These are phyloP conservation scores for Brettanomyces bruxellensis DNA, from an alignment of 805 yeast species.

Conservation along the genomic window DNA sequence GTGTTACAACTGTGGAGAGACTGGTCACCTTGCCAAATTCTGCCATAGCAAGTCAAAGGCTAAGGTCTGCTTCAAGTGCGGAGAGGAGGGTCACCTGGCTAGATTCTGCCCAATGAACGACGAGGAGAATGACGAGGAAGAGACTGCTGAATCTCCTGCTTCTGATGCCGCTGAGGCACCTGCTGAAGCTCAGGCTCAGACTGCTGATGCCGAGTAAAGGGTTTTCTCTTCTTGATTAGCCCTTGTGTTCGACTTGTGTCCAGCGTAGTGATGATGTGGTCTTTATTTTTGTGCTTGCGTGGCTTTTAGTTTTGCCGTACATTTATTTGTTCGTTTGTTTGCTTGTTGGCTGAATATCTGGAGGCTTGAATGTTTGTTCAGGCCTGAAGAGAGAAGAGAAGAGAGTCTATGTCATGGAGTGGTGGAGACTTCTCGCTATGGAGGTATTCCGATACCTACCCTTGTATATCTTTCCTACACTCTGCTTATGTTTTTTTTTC, in stretches of 20 bases:
- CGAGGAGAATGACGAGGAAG: constrained; percentile 3
- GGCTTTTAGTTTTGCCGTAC: neutral
- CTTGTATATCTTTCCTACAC: constrained; percentile 3
- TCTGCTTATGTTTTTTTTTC: neutral
- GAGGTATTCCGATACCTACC: neutral
- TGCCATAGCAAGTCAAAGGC: constrained; percentile 46
- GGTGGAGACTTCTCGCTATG: neutral
- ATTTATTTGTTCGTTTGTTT: neutral
- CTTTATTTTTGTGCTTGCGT: too few relatives aligned
- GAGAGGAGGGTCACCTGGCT: constrained; percentile 80
- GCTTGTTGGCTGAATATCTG: neutral
- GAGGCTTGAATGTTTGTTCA: neutral
- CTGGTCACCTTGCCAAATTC: constrained; percentile 83
- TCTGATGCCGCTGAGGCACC: neutral
- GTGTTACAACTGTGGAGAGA: constrained; percentile 89
- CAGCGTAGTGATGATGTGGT: neutral
- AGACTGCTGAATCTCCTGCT: constrained; percentile 2
- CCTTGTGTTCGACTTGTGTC: too few relatives aligned
- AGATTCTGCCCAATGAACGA: constrained; percentile 46
- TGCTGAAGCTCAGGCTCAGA: neutral
- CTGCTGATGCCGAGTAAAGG: constrained; percentile 2
- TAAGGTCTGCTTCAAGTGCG: constrained; percentile 67
- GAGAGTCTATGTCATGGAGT: neutral
- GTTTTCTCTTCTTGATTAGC: neutral
- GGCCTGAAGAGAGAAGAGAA: constrained; percentile 1